Conservation (phyloP, 2,329 filamentous ascomycete genomes). For the Cercospora sp. region DNA sequence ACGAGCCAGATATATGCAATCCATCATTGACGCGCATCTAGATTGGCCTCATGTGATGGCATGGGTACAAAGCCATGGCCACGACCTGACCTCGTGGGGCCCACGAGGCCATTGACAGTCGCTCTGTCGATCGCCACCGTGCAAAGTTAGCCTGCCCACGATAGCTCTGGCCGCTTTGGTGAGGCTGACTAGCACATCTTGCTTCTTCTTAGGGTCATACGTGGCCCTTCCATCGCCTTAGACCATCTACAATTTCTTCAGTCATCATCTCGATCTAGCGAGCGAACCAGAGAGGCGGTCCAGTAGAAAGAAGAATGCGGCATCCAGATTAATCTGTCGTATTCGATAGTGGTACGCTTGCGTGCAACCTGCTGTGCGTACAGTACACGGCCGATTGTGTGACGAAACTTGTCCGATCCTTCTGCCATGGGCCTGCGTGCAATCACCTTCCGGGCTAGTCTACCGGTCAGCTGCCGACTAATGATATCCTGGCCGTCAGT, state of each 20-base stretch:
- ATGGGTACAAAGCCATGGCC: background rate
- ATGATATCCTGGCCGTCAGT: background rate
- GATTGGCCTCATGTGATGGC: background rate
- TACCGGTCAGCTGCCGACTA: background rate
- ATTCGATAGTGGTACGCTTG: background rate
- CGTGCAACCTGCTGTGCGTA: background rate
- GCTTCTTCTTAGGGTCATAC: background rate
- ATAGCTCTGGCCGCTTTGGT: background rate
- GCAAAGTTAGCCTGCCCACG: background rate
- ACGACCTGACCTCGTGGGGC: background rate
- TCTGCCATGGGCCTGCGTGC: background rate
- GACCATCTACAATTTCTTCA: background rate
- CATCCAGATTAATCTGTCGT: background rate
- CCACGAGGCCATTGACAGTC: background rate
- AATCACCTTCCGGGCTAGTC: no score
- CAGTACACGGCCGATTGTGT: background rate
- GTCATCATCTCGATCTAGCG: background rate
- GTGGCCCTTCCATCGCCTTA: background rate
- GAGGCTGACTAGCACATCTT: background rate
- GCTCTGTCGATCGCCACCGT: background rate
- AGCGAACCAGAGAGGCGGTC: background rate
- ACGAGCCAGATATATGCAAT: background rate
- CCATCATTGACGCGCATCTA: background rate
- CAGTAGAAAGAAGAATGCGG: background rate
- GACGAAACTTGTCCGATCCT: background rate